Conservation (phyloP, 2,329 filamentous ascomycete species). For the Colletotrichum sp. region DNA sequence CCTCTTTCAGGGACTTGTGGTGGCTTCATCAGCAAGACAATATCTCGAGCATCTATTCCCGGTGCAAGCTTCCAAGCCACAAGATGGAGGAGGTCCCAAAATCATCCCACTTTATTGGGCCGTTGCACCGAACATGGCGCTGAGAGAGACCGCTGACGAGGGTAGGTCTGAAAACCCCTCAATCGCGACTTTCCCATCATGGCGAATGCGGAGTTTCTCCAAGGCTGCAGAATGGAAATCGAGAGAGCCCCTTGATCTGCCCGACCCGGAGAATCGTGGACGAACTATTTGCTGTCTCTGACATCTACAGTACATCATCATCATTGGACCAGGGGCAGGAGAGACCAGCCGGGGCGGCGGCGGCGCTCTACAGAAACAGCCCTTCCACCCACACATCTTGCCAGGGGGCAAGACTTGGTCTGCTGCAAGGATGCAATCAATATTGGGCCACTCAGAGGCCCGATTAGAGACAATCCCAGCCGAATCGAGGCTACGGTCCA, state of each 20-base stretch:
- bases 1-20: background rate
- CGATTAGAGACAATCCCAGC: constrained; percentile 2
- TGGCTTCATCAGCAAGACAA: background rate
- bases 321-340: background rate
- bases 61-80: background rate
- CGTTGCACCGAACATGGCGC: background rate
- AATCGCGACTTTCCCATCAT: background rate
- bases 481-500: background rate
- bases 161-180: background rate
- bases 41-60: background rate
- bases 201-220: background rate
- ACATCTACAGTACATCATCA: background rate
- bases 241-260: constrained; percentile 2
- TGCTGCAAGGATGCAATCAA: constrained; percentile 15
- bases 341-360: background rate
- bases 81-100: background rate
- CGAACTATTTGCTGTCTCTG: background rate
- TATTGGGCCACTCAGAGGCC: constrained; percentile 15
- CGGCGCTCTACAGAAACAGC: constrained; percentile 2
- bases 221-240: background rate
- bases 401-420: constrained; percentile 1
- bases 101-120: background rate
- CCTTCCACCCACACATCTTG: background rate
- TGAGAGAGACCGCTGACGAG: background rate
- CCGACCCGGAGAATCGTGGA: background rate